These are phyloP conservation scores for Eimeria zaria DNA, from an alignment of 169 alveolate genomes.

Conservation along the genomic window DNA sequence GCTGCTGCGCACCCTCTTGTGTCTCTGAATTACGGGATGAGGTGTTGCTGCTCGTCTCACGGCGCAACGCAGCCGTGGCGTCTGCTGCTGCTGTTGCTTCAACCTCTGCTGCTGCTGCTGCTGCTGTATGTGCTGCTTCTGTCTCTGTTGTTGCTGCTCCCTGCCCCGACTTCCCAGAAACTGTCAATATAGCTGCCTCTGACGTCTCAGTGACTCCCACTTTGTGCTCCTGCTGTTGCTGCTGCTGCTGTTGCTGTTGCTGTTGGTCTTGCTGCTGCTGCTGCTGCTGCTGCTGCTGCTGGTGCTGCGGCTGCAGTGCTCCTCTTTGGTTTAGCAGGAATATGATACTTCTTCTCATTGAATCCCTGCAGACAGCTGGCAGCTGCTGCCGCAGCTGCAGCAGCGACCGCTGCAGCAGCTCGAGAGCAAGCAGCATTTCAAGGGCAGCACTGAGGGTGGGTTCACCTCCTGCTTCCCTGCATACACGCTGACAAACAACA, in stretches of 20 bases:
- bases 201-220: not conserved
- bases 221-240: not conserved
- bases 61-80: not conserved
- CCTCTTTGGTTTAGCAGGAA: slow-evolving; percentile 1
- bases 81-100: slow-evolving; percentile 1
- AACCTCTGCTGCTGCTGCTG: not conserved
- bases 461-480: not conserved
- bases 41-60: not conserved
- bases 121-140: not conserved
- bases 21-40: not conserved
- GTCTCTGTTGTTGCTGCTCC: not conserved
- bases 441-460: slow-evolving; percentile 48
- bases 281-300: slow-evolving; percentile 13
- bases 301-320: slow-evolving; percentile 59
- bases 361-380: slow-evolving; percentile 30
- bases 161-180: not conserved
- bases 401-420: slow-evolving; percentile 61
- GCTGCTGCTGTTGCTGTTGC: slow-evolving; percentile 1
- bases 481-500: slow-evolving; percentile 5
- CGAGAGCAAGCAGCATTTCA: not conserved
- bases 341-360: slow-evolving; percentile 8
- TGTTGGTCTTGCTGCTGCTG: slow-evolving; percentile 6
- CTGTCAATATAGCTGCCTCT: not conserved
- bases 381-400: slow-evolving; percentile 62
- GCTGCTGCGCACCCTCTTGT: not conserved